phyloP scores from a whole-genome alignment of 352 stramenopile species.

The Pythium coloratum region DNA sequence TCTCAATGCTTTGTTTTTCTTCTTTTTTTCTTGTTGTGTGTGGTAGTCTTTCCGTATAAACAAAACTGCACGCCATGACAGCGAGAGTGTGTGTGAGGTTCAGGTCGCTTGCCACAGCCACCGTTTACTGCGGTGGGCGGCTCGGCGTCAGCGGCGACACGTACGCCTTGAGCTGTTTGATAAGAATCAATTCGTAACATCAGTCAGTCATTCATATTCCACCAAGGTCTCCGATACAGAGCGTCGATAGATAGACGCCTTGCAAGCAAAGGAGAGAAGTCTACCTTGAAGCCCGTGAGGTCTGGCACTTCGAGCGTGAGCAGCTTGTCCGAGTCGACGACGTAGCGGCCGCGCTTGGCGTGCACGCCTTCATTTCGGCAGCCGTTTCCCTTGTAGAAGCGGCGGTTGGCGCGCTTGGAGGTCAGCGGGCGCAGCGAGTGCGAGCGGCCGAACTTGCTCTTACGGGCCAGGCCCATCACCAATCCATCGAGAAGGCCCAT shows the following conservation, averaged over 20 bases:
- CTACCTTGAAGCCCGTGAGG: conserved; percentile 92
- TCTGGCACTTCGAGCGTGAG: conserved; percentile 93
- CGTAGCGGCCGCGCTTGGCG: conserved; percentile 91
- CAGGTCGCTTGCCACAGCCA: conserved; percentile 1
- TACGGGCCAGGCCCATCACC: conserved; percentile 65
- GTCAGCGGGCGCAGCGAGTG: conserved; percentile 88
- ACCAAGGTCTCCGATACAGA: neutral
- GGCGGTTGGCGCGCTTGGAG: conserved; percentile 92
- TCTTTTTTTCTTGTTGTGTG: conserved; percentile 1
- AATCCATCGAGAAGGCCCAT: conserved; percentile 84
- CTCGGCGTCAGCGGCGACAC: conserved; percentile 75
- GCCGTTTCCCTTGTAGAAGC: conserved; percentile 96
- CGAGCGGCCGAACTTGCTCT: conserved; percentile 85
- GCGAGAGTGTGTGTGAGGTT: conserved; percentile 4
- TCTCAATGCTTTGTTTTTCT: conserved; percentile 10
- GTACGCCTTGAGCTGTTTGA: conserved; percentile 75
- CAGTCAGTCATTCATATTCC: no score
- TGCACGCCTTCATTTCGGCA: conserved; percentile 92
- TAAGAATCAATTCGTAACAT: no score
- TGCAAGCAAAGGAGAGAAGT: no score
- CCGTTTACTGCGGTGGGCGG: conserved; percentile 40
- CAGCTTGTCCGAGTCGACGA: conserved; percentile 90
- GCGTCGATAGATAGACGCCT: no score
- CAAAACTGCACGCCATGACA: conserved; percentile 18
- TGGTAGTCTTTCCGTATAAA: conserved; percentile 2